These are phyloP conservation scores for Colletotrichum tamarilloi DNA, from an alignment of 2,329 filamentous ascomycete species.

Conservation along the genomic window DNA sequence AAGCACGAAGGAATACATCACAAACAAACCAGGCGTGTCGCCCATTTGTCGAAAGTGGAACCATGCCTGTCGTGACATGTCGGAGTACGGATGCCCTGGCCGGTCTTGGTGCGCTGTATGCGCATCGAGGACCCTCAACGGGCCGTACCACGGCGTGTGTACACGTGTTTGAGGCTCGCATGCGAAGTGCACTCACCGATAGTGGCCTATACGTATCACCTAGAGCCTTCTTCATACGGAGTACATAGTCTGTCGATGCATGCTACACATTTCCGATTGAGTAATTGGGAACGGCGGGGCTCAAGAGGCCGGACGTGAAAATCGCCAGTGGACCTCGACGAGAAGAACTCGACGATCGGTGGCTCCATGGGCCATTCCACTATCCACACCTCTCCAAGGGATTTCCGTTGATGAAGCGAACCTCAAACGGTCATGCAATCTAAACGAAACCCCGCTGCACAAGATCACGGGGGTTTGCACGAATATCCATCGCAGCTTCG, in stretches of 20 bases:
- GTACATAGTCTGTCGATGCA: slow-evolving; percentile 17
- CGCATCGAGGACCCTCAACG: slow-evolving; percentile 11
- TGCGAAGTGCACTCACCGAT: slow-evolving; percentile 12
- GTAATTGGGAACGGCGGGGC: not conserved
- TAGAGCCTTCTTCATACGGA: not conserved
- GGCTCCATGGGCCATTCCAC: not conserved
- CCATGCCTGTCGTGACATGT: not conserved
- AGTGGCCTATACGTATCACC: not conserved
- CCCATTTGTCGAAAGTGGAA: slow-evolving; percentile 6
- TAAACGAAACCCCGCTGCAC: slow-evolving; percentile 17
- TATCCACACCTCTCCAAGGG: not conserved
- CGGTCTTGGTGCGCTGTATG: slow-evolving; percentile 1
- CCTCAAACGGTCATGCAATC: slow-evolving; percentile 9
- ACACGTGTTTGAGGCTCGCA: not conserved
- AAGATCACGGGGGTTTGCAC: not conserved
- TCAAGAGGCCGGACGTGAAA: not conserved
- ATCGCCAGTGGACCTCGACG: not conserved
- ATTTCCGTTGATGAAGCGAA: not conserved
- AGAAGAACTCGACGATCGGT: not conserved
- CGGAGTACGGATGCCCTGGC: slow-evolving; percentile 2
- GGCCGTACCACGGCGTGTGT: slow-evolving; percentile 4
- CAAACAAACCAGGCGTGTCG: slow-evolving; percentile 19
- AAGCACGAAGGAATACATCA: not conserved
- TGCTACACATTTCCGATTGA: not conserved
- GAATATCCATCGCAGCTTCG: slow-evolving; percentile 16